These are phyloP conservation scores for Monilinia laxa DNA, from an alignment of 2,329 filamentous ascomycete genomes.

Conservation along the genomic window DNA sequence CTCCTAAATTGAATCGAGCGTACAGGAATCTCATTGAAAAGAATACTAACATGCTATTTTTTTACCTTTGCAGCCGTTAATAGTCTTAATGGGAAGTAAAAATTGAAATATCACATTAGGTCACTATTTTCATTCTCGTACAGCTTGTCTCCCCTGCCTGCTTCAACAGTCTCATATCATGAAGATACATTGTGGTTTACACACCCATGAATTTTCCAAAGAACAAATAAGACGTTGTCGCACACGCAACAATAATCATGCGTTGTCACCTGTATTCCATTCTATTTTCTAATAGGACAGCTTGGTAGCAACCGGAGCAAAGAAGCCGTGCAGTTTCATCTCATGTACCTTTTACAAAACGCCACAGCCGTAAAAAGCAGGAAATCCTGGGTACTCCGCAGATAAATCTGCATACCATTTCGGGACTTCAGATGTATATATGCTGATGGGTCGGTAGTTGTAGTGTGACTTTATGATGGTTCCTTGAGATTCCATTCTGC, in stretches of 20 bases:
- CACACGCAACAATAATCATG: not conserved
- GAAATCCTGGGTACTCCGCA: not conserved
- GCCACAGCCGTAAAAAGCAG: constrained; percentile 2
- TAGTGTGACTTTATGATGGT: not conserved
- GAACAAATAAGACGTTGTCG: not conserved
- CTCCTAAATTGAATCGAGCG: no score
- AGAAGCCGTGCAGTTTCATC: constrained; percentile 6
- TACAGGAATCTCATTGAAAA: no score
- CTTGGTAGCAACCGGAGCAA: constrained; percentile 6
- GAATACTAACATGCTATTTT: no score
- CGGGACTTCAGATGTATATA: not conserved
- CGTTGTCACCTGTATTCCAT: not conserved
- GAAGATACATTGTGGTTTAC: not conserved
- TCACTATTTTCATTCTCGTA: no score
- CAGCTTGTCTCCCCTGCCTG: no score
- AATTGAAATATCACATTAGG: no score
- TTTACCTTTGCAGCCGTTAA: no score
- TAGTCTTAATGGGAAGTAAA: no score
- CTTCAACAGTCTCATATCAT: not conserved
- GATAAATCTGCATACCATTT: not conserved
- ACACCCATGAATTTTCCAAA: not conserved
- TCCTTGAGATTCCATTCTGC: not conserved
- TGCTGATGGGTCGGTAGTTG: not conserved
- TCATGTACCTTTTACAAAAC: constrained; percentile 6
- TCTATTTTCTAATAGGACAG: not conserved